phyloP scores from a whole-genome alignment of 805 yeast genomes.

The Wickerhamomyces mucosus region DNA sequence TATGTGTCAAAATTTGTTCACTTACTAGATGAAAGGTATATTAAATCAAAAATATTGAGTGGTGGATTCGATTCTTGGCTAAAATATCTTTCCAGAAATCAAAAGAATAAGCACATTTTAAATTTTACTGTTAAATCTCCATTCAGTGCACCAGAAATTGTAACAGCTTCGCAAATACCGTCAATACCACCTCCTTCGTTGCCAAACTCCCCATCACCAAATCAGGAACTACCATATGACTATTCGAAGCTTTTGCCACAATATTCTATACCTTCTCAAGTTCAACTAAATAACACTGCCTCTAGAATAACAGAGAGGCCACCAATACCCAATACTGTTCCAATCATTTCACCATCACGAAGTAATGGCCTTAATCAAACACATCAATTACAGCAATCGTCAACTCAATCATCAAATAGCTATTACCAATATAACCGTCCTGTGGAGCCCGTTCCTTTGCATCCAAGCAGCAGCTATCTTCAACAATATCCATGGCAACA shows the following conservation, averaged over 20 bases:
- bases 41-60: slow-evolving; percentile 21
- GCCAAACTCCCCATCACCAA: slow-evolving; percentile 5
- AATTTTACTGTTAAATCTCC: slow-evolving; percentile 20
- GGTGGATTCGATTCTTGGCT: slow-evolving; percentile 41
- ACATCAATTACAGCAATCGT: slow-evolving; percentile 9
- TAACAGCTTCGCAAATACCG: slow-evolving; percentile 15
- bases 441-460: slow-evolving; percentile 2
- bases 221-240: slow-evolving; percentile 6
- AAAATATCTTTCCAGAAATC: slow-evolving; percentile 22
- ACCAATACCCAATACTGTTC: too few species aligned
- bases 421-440: slow-evolving; percentile 3
- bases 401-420: slow-evolving; percentile 4
- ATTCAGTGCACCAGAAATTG: slow-evolving; percentile 19
- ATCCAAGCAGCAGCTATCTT: slow-evolving; percentile 2
- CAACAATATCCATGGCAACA: slow-evolving; percentile 4
- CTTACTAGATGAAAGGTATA: slow-evolving; percentile 6
- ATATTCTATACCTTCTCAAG: slow-evolving; percentile 5
- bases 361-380: too few species aligned
- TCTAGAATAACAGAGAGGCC: too few species aligned
- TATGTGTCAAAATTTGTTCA: slow-evolving; percentile 23
- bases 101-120: slow-evolving; percentile 12
- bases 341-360: too few species aligned
- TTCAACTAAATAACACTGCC: not conserved
- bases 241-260: slow-evolving; percentile 9
- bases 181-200: slow-evolving; percentile 5